phyloP scores from a whole-genome alignment of 768 basidiomycete genomes.

The Lentinula detonsa region DNA sequence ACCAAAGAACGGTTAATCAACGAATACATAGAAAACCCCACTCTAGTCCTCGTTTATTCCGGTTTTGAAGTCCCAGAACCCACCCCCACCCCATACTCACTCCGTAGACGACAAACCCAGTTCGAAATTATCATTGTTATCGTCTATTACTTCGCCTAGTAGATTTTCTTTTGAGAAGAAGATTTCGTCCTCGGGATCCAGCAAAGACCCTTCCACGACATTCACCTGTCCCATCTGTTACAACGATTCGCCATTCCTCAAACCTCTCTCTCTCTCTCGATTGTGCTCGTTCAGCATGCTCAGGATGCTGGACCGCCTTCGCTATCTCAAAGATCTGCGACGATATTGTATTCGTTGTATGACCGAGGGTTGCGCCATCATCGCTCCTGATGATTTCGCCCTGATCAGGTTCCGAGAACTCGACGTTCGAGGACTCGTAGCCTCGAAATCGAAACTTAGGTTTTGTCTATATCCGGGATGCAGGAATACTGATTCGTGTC shows the following conservation, averaged over 20 bases:
- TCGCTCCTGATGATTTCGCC: slow-evolving; percentile 58
- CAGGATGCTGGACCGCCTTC: slow-evolving; percentile 80
- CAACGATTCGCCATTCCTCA: slow-evolving; percentile 56
- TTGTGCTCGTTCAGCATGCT: slow-evolving; percentile 85
- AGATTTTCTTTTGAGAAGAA: slow-evolving; percentile 22
- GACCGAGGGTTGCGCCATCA: slow-evolving; percentile 68
- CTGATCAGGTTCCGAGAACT: slow-evolving; percentile 80
- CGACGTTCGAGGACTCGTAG: slow-evolving; percentile 85
- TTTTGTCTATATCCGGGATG: slow-evolving; percentile 96
- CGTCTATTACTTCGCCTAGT: slow-evolving; percentile 20
- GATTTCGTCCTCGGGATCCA: neutral
- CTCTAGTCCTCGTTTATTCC: slow-evolving; percentile 65
- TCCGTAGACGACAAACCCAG: slow-evolving; percentile 14
- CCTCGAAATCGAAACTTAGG: slow-evolving; percentile 73
- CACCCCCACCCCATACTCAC: slow-evolving; percentile 10
- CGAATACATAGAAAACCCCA: slow-evolving; percentile 92
- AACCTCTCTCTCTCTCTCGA: slow-evolving; percentile 54
- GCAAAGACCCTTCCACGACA: slow-evolving; percentile 17
- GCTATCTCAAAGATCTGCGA: slow-evolving; percentile 74
- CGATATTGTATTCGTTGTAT: slow-evolving; percentile 68
- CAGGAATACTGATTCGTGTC: slow-evolving; percentile 80
- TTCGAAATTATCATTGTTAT: slow-evolving; percentile 27
- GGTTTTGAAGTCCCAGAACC: slow-evolving; percentile 45
- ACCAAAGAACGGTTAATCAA: slow-evolving; percentile 96
- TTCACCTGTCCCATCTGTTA: slow-evolving; percentile 96